Conservation (phyloP, 495 filamentous ascomycete species). For the Xylaria nigripes region DNA sequence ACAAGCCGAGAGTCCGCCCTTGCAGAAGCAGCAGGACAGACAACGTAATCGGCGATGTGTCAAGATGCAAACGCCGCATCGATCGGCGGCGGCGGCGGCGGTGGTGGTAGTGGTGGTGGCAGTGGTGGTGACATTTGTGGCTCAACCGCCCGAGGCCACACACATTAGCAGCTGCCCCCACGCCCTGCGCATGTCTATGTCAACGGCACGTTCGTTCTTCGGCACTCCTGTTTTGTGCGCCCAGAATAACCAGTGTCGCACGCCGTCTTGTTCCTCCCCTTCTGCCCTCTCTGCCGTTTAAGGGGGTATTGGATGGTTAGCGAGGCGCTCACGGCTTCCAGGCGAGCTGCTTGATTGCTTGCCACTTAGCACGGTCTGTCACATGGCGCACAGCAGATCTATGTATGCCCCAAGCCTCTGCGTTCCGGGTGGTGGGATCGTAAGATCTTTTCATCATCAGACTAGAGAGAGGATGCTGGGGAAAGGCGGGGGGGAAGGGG, state of each 20-base stretch:
- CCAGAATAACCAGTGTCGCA: not conserved
- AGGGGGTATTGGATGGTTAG: slow-evolving; percentile 3
- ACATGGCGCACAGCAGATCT: slow-evolving; percentile 2
- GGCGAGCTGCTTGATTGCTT: not conserved
- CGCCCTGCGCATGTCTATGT: not conserved
- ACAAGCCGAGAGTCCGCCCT: not conserved
- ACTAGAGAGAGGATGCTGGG: not conserved
- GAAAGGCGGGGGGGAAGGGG: too few relatives aligned
- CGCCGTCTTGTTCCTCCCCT: not conserved
- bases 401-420: not conserved
- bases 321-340: slow-evolving; percentile 5
- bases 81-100: too few relatives aligned
- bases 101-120: too few relatives aligned
- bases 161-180: too few relatives aligned
- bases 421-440: slow-evolving; percentile 1
- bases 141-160: not conserved
- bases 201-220: not conserved
- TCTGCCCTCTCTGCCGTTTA: not conserved
- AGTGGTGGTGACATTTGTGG: too few relatives aligned
- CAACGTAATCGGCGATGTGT: slow-evolving; percentile 1
- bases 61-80: slow-evolving; percentile 1
- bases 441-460: slow-evolving; percentile 2
- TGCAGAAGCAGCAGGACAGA: not conserved
- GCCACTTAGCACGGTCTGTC: not conserved
- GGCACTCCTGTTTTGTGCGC: slow-evolving; percentile 2